Percentiles rank a stretch among this genome's conserved stretches.
Evolutionary conservation across 345 rosid species (phyloP).

Genomic region (Eutrema heterophyllum): DNA sequence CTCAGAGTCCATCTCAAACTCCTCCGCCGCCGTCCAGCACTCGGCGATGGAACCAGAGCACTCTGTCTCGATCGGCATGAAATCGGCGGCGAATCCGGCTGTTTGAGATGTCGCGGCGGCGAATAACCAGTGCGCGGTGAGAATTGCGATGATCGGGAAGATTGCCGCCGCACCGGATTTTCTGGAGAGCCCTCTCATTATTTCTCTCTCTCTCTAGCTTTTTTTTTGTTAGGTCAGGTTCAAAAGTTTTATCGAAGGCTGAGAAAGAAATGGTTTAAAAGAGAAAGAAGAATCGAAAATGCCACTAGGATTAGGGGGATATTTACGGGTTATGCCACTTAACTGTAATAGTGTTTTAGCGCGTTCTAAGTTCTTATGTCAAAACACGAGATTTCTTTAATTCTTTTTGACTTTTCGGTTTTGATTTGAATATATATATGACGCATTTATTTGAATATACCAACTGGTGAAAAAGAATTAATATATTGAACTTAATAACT

Average conservation of each 20-base stretch:
- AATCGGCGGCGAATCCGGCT: conserved; percentile 30
- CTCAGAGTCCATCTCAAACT: conserved; percentile 71
- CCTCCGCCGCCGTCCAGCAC: conserved; percentile 38
- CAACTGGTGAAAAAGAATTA: no score
- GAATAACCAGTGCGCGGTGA: conserved; percentile 37
- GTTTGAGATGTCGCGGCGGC: conserved; percentile 23
- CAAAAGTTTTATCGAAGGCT: neutral
- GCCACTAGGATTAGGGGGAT: conserved; percentile 20
- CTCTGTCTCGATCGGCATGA: conserved; percentile 38
- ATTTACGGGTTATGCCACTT: conserved; percentile 35
- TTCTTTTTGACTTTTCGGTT: no score
- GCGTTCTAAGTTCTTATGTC: no score
- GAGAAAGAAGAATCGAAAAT: neutral
- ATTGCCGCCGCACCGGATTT: neutral
- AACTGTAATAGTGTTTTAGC: neutral
- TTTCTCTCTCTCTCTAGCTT: neutral
- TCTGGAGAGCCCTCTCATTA: conserved; percentile 23
- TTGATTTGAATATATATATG: no score
- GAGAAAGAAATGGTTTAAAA: conserved; percentile 31
- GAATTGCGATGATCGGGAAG: conserved; percentile 36
- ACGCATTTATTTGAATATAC: no score
- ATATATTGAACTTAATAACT: no score
- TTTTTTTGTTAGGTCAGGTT: neutral
- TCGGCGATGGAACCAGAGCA: conserved; percentile 72
- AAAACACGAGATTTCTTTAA: no score